phyloP scores from a whole-genome alignment of 768 basidiomycete genomes.

The Phanerochaete sordida region DNA sequence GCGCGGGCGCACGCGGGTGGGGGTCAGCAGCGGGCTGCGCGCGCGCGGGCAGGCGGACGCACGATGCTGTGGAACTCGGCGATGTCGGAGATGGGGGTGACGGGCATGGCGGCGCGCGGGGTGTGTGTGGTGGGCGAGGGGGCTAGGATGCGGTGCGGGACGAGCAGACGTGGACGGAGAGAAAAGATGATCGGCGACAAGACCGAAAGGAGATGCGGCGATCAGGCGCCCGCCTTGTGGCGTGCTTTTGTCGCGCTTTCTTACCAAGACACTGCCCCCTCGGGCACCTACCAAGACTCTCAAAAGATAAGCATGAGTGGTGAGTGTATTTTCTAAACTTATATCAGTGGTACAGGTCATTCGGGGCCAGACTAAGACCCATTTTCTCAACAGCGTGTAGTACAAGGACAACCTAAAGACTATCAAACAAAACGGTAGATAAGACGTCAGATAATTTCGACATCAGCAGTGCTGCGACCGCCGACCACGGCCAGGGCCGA shows the following conservation, averaged over 20 bases:
- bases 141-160: not conserved
- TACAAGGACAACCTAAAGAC: too few relatives aligned
- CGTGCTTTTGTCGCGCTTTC: not conserved
- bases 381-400: too few relatives aligned
- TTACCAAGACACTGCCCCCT: not conserved
- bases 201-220: not conserved
- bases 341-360: too few relatives aligned
- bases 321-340: too few relatives aligned
- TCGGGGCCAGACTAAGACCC: too few relatives aligned
- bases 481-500: too few relatives aligned
- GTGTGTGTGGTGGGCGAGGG: not conserved
- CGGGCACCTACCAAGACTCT: too few relatives aligned
- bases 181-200: not conserved
- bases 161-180: too few relatives aligned
- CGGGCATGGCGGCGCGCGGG: slow-evolving; percentile 13
- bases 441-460: too few relatives aligned
- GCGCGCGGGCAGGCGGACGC: not conserved
- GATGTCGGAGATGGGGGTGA: slow-evolving; percentile 17
- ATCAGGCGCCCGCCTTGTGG: not conserved
- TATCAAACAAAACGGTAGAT: too few relatives aligned
- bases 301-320: too few relatives aligned
- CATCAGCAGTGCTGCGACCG: too few relatives aligned
- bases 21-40: not conserved
- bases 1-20: not conserved
- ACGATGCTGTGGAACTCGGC: slow-evolving; percentile 16